Percentiles rank a stretch among this genome's conserved stretches.
Conservation (phyloP, 2,329 filamentous ascomycete genomes). For the Aspergillus arachidicola region DNA sequence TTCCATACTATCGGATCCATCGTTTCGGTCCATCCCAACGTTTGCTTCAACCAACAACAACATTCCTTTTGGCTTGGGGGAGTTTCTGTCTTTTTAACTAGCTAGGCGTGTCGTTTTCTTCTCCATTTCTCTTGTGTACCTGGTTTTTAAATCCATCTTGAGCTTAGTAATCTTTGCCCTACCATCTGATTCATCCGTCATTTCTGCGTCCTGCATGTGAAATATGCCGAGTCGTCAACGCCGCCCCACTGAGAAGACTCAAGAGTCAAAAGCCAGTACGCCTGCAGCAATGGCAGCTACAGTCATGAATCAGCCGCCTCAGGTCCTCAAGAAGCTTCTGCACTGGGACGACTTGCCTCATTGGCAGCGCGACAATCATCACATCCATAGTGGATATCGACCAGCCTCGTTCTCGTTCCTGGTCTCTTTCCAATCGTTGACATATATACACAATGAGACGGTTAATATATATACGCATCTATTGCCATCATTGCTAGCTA, state of each 20-base stretch:
- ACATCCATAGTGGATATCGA: conserved; percentile 68
- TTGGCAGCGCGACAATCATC: conserved; percentile 68
- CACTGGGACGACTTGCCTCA: conserved; percentile 56
- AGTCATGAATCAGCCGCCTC: conserved; percentile 32
- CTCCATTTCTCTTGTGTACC: neutral
- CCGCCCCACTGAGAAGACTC: conserved; percentile 26
- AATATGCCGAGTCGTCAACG: conserved; percentile 37
- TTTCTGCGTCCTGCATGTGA: conserved; percentile 22
- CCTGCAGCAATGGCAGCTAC: conserved; percentile 26
- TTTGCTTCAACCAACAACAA: neutral
- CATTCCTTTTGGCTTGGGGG: too few relatives aligned
- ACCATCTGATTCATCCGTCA: neutral
- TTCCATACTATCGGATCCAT: neutral
- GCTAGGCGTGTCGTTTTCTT: neutral
- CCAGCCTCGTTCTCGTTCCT: conserved; percentile 63
- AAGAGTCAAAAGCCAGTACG: conserved; percentile 26
- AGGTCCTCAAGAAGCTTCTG: conserved; percentile 40
- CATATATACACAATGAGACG: conserved; percentile 68
- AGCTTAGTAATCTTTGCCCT: neutral
- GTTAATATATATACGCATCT: conserved; percentile 75
- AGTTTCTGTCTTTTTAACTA: neutral
- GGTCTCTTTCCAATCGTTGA: conserved; percentile 60
- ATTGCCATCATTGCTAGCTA: conserved; percentile 65
- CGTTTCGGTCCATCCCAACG: conserved; percentile 3
- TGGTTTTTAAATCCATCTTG: neutral